Base-by-base conservation (phyloP, 75 land plant species). In the Sequoia sempervirens region DNA sequence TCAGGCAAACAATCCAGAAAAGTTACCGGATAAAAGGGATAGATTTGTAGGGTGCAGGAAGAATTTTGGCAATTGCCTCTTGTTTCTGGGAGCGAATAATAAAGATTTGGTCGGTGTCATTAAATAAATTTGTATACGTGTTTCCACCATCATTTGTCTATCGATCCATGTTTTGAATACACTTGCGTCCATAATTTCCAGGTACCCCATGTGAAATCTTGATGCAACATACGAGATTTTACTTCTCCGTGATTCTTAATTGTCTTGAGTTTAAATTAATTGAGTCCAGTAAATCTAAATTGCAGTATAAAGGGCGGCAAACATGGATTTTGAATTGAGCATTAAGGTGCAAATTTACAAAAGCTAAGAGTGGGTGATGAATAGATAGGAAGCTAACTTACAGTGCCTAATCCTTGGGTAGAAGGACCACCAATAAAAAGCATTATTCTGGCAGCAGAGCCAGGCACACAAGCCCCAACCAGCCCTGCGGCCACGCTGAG, bases 351-450 rank as follows among this genome's bases (percentile, higher is more conserved):
- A 11, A 70, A 11, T 11, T 32, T 28, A 32, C 36, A 70, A 64
- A 20, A 30, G 15, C 14, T 10, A 70, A 11, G 73, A 13, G 13
- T 32, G 73, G 73, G 32, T 12, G 4, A 30, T 70, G 36, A 70
- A 32, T 70, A 68, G 73, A 32, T 58, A 58, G 37, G 14, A 84
- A 38, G 50, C 15, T 82, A 46, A 85, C 94, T 89, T 92, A 96
- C 98, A 81, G 95, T 84, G 46, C 97, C 99, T 41, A 93, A 85
- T 36, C 99, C 99, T 80, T 96, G 95, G 0, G 99, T 98, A 28
- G 97, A 93, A 52, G 99, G 99, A 5, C 99, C 99, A 66, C 99
- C 99, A 83, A 96, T 83, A 86, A 98, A 98, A 38, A 99, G 94
- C 92, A 98, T 87, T 56, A 98, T 98, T 46, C 99, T 84, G 53